phyloP scores from a whole-genome alignment of 1,284 basidiomycete species.

The Ustilago shanxiensis region DNA sequence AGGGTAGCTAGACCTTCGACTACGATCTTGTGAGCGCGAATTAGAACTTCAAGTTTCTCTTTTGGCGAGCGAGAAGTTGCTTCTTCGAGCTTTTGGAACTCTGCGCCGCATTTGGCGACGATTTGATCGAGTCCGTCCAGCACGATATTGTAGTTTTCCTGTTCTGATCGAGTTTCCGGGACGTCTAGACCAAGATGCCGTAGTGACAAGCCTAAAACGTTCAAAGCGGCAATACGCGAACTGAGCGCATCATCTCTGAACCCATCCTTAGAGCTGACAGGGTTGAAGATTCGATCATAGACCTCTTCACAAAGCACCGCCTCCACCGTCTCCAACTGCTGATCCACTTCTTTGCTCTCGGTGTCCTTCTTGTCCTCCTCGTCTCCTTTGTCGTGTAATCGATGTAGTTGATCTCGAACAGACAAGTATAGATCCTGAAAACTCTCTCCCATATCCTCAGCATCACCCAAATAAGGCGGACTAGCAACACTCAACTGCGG shows the following conservation, averaged over 20 bases:
- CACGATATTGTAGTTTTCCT: conserved; percentile 4
- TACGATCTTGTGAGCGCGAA: conserved; percentile 84
- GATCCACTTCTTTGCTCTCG: conserved; percentile 67
- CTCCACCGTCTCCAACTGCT: conserved; percentile 80
- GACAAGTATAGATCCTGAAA: conserved; percentile 82
- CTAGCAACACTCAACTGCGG: conserved; percentile 70
- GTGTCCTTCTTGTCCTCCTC: neutral
- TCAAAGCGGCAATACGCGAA: conserved; percentile 87
- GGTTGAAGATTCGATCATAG: conserved; percentile 79
- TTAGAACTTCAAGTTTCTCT: conserved; percentile 83
- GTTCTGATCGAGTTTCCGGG: conserved; percentile 71
- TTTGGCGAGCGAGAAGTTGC: conserved; percentile 77
- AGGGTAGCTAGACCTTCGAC: conserved; percentile 75
- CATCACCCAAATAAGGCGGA: conserved; percentile 37
- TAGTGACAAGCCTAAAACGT: conserved; percentile 85
- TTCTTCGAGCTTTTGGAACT: conserved; percentile 78
- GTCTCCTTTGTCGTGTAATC: conserved; percentile 37
- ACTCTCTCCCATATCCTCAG: conserved; percentile 72
- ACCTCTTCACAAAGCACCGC: conserved; percentile 78
- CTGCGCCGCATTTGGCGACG: conserved; percentile 82
- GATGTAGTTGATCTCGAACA: conserved; percentile 73
- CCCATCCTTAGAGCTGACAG: conserved; percentile 80
- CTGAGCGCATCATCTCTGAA: conserved; percentile 88
- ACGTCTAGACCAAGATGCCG: conserved; percentile 85
- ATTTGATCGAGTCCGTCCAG: conserved; percentile 77